These are phyloP conservation scores for Cicer arietinum DNA, from an alignment of 306 rosid species.

Conservation along the genomic window DNA sequence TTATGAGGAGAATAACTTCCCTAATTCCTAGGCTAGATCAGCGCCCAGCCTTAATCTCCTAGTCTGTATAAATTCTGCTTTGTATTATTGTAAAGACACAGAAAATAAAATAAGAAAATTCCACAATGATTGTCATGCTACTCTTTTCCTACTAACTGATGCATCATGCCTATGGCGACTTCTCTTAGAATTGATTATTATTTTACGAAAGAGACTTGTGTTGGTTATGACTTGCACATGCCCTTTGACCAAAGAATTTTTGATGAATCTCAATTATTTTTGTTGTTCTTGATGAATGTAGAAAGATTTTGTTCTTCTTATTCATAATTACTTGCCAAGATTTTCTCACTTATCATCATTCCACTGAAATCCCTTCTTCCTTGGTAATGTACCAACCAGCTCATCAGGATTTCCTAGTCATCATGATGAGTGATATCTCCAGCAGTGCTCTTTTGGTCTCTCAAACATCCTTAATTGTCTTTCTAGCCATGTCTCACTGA, in stretches of 20 bases:
- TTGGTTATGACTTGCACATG: conserved; percentile 4
- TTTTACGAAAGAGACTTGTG: background rate
- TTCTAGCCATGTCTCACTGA: background rate
- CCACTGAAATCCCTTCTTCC: conserved; percentile 11
- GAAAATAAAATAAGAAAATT: no score
- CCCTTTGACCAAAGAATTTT: background rate
- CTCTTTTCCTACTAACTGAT: background rate
- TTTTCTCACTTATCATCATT: background rate
- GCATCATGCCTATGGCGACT: conserved; percentile 1
- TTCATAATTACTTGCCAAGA: conserved; percentile 7
- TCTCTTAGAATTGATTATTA: background rate
- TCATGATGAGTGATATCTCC: background rate
- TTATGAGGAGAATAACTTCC: no score
- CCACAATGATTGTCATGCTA: background rate
- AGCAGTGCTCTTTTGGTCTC: background rate
- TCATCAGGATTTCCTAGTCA: background rate
- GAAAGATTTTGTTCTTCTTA: background rate
- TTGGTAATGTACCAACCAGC: conserved; percentile 9
- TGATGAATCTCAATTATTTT: background rate
- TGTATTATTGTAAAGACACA: no score
- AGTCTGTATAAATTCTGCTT: no score
- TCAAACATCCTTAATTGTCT: conserved; percentile 13
- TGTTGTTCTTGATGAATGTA: conserved; percentile 6
- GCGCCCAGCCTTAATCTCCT: no score
- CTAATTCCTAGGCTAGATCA: no score